phyloP scores from a whole-genome alignment of 768 basidiomycete genomes.

The Clitopilus passeckerianus region DNA sequence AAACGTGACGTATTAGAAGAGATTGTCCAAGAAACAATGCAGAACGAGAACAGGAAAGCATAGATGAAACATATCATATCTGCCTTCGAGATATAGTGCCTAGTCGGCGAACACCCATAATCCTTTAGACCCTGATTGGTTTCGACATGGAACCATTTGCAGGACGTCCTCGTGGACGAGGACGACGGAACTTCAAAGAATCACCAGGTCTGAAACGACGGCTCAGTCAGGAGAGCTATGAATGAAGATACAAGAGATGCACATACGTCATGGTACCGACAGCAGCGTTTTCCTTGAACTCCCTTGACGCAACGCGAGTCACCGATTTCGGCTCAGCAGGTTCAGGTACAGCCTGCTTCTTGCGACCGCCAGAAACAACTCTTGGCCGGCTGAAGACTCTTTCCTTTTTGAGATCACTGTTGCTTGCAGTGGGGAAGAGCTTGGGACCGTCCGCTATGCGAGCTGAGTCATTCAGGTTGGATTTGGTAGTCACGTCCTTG shows the following conservation, averaged over 20 bases:
- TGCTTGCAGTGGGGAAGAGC: constrained; percentile 33
- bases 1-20: not conserved
- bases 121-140: constrained; percentile 28
- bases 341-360: constrained; percentile 52
- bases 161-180: constrained; percentile 43
- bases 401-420: constrained; percentile 33
- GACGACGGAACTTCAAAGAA: constrained; percentile 41
- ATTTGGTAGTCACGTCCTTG: constrained; percentile 38
- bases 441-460: constrained; percentile 36
- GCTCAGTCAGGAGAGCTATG: not conserved
- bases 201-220: constrained; percentile 35
- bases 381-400: constrained; percentile 32
- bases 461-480: constrained; percentile 28
- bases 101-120: not conserved
- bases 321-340: constrained; percentile 58
- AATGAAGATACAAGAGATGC: not conserved
- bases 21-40: not conserved
- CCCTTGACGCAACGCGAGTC: constrained; percentile 46
- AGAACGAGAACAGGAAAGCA: not conserved
- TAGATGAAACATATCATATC: constrained; percentile 1
- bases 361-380: constrained; percentile 46
- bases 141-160: constrained; percentile 35
- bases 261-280: constrained; percentile 45
- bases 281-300: constrained; percentile 43
- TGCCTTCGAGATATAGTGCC: not conserved